Percentiles rank a stretch among this genome's conserved stretches.
Conservation (phyloP, 75 land plant species). For the Sequoiadendron giganteum region DNA sequence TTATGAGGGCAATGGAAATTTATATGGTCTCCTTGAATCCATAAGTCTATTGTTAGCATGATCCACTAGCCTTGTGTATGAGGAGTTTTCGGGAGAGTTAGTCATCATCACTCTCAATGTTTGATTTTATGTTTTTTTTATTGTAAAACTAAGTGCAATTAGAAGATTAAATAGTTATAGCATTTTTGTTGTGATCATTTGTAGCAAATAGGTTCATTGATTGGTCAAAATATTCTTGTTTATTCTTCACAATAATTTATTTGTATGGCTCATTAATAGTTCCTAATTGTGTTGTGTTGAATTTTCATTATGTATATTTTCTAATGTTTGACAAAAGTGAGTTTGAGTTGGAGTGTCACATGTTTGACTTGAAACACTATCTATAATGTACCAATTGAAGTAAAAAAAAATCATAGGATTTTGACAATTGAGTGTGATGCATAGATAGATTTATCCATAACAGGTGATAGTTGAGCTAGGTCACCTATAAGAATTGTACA, state of each 20-base stretch:
- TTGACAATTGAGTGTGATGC: background rate
- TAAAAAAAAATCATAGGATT: background rate
- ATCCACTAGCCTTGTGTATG: background rate
- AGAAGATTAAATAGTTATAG: background rate
- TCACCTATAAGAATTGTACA: background rate
- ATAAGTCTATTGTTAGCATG: background rate
- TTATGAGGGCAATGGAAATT: too few species aligned
- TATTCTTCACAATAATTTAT: background rate
- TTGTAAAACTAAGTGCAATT: background rate
- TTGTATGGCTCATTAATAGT: background rate
- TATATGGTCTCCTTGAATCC: background rate
- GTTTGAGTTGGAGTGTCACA: background rate
- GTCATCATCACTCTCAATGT: background rate
- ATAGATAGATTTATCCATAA: background rate
- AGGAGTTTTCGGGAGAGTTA: too few species aligned
- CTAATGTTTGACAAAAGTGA: background rate
- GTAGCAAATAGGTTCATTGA: background rate
- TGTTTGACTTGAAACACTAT: background rate
- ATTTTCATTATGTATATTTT: background rate
- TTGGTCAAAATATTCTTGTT: background rate
- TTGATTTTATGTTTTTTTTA: background rate
- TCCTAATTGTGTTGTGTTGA: background rate
- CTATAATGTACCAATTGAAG: background rate
- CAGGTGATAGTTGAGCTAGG: background rate
- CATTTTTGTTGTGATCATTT: too few species aligned